A percentile compares a stretch with the other conserved stretches of the same genome.
phyloP scores from a whole-genome alignment of 2,329 filamentous ascomycete species.

The Fonsecaea erecta region DNA sequence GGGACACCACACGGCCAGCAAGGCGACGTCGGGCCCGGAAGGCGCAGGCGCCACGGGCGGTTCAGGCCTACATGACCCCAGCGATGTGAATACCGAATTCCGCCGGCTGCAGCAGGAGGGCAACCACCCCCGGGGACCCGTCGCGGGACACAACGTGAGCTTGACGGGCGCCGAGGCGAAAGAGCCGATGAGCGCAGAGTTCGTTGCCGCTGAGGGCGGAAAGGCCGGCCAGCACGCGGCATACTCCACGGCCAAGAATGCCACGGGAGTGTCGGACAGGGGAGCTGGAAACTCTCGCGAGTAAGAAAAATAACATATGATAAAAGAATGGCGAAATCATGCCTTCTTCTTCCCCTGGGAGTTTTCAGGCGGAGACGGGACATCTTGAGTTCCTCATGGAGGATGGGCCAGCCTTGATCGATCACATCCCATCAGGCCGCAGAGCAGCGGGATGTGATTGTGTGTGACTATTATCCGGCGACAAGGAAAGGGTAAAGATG shows the following conservation, averaged over 20 bases:
- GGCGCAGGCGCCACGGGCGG: slow-evolving; percentile 45
- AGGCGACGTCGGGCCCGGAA: slow-evolving; percentile 49
- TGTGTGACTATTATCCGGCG: not conserved
- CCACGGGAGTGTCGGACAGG: slow-evolving; percentile 19
- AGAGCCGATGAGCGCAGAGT: slow-evolving; percentile 21
- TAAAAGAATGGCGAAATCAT: too few relatives aligned
- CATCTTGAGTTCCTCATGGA: too few relatives aligned
- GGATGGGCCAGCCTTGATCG: too few relatives aligned
- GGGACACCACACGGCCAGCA: slow-evolving; percentile 49
- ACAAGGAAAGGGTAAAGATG: not conserved
- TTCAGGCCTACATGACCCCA: slow-evolving; percentile 19
- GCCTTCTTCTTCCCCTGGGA: too few relatives aligned
- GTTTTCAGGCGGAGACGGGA: too few relatives aligned
- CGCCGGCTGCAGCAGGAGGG: slow-evolving; percentile 24
- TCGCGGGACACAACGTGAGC: slow-evolving; percentile 27
- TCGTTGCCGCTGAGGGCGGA: slow-evolving; percentile 24
- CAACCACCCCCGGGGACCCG: slow-evolving; percentile 22
- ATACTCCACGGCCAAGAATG: slow-evolving; percentile 6
- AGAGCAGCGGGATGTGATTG: too few relatives aligned
- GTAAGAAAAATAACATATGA: not conserved
- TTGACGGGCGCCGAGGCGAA: slow-evolving; percentile 29
- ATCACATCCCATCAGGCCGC: too few relatives aligned
- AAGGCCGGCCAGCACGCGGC: slow-evolving; percentile 10
- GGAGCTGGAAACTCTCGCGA: slow-evolving; percentile 17
- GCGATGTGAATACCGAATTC: slow-evolving; percentile 28